Evolutionary conservation across 192 early-diverging fungal species (phyloP), one percentile per base, ranked within the genome.

Genomic region (Diversispora epigaea): DNA sequence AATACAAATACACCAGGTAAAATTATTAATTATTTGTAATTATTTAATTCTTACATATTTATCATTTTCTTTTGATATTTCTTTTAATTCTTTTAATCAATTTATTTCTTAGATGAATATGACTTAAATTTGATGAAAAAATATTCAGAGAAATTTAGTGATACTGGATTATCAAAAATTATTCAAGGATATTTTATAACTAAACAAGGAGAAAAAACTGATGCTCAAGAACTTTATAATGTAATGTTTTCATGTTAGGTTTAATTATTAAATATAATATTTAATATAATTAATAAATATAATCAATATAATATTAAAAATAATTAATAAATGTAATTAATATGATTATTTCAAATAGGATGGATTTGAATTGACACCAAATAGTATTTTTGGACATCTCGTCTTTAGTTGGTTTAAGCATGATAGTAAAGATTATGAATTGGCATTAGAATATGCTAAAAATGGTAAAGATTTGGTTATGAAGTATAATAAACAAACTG

Each of bases 401-500:
- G 80, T 81, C 10, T 52, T 85, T 3, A 80, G 80, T 39, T 87
- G 84, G 84, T 77, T 86, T 40, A 81, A 86, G 50, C 71, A 84
- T 56, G 74, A 83, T 10, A 70, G 79, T 6, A 73, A 78, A 61
- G 83, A 89, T 55, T 86, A 81, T 63, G 86, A 89, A 15, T 62
- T 68, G 8, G 87, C 84, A 21, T 76, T 89, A 47, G 86, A 86
- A 43, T 84, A 84, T 77, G 83, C 87, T 3, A 84, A 77, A 0
- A 76, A 68, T 4, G 85, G 85, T 8, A 54, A 77, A 32, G 81
- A 85, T 32, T 60, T 86, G 2, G 71, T 81, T 2, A 21, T 65
- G 6, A 76, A 84, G 21, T n/a, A 80, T 3, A 65, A 57, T 1
- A 44, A 73, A 19, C 69, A 73, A 4, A 76, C 78, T 46, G 85